Percentiles rank a stretch among this genome's conserved stretches.
Evolutionary conservation across 345 rosid genomes (phyloP).

Genomic region (Bruguiera sexangula): DNA sequence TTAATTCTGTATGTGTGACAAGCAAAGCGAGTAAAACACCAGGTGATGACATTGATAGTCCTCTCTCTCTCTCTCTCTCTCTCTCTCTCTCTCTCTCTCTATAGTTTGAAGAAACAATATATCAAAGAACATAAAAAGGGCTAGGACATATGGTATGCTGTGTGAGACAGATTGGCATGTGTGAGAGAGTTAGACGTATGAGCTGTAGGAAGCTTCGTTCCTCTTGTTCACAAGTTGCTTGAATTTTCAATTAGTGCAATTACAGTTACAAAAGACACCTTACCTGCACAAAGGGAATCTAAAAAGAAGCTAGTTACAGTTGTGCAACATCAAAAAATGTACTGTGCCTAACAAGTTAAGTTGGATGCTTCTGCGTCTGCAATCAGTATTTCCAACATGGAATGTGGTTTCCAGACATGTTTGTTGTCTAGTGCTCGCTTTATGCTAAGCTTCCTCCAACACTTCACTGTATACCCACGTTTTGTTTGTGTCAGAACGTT

Average conservation of each 20-base stretch:
- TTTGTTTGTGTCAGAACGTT: slow-evolving; percentile 17
- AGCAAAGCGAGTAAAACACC: too few species aligned
- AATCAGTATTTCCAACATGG: slow-evolving; percentile 4
- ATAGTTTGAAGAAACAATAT: too few species aligned
- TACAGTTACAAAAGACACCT: neutral
- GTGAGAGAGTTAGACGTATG: too few species aligned
- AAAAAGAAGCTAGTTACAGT: slow-evolving; percentile 13
- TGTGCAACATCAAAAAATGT: neutral
- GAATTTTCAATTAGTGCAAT: neutral
- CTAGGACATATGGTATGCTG: neutral
- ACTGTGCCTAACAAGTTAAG: slow-evolving; percentile 2
- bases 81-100: too few species aligned
- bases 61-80: too few species aligned
- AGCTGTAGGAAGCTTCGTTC: neutral
- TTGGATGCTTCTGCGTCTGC: slow-evolving; percentile 18
- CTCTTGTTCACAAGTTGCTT: neutral
- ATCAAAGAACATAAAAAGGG: too few species aligned
- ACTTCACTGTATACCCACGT: slow-evolving; percentile 23
- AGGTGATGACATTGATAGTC: too few species aligned
- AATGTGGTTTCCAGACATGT: slow-evolving; percentile 24
- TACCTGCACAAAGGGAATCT: neutral
- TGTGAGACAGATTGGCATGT: neutral
- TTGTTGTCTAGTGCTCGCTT: slow-evolving; percentile 12
- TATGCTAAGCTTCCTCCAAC: neutral
- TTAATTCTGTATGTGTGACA: too few species aligned